Evolutionary conservation across 805 yeast genomes (phyloP), one percentile per base, ranked within the genome.

Genomic region (Torulaspora gathmanii): DNA sequence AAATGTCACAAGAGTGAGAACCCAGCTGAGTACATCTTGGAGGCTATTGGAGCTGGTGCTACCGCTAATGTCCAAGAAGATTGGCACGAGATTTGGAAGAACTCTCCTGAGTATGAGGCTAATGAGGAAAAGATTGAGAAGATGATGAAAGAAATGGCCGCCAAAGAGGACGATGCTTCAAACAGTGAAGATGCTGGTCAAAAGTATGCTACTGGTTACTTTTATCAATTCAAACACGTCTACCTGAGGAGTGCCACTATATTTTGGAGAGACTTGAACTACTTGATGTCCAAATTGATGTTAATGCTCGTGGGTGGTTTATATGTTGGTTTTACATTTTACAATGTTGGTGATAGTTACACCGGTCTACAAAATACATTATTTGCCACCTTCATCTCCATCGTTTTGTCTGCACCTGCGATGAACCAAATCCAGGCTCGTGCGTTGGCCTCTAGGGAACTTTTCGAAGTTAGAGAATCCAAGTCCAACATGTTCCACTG

Each of bases 401-500:
- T 80, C 56, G 74, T 81, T 46, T 58, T 77, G 42, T 69, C 78
- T 42, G 77, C 78, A n/a, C 80, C 86, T 3, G 50, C 50, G 53
- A 51, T 77, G 53, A 79, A 82, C 56, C 87, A 83, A 64, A 73
- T 79, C 44, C 84, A 80, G 57, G 80, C 74, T 17, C 72, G 74
- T 45, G 82, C 82, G 20, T 71, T 77, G 36, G 69, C 66, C 15
- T 71, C 80, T 16, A 73, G 89, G 56, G 83, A 79, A 45, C 61
- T 83, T 33, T 84, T 67, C 57, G 90, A 83, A 62, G 85, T 77
- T 11, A 73, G 91, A 57, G 91, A 84, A 58, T 71, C 79, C 16
- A 75, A 80, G 47, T 80, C 86, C 4, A 83, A 82, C 57, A 84
- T 86, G 33, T 84, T 79, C 69, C 83, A 81, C 56, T 84, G 90